These are phyloP conservation scores for Pleurotus sapidus DNA, from an alignment of 768 basidiomycete genomes.

Conservation along the genomic window DNA sequence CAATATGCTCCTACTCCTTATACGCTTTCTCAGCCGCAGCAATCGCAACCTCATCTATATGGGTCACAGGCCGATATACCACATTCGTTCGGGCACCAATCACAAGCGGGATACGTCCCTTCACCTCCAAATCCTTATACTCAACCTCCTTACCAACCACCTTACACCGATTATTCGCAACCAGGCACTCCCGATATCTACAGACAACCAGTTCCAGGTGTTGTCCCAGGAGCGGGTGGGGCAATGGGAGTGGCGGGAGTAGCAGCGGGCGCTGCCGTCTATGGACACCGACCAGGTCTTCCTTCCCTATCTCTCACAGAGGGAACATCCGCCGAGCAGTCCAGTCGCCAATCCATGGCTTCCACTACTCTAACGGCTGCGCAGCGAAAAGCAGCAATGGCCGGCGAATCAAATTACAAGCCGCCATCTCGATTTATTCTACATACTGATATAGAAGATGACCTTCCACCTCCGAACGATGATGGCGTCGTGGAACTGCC, in stretches of 20 bases:
- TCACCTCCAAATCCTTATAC: neutral
- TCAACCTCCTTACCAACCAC: slow-evolving; percentile 5
- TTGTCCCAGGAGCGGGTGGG: neutral
- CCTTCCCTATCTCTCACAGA: slow-evolving; percentile 4
- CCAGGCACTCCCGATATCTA: neutral
- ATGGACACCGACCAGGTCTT: neutral
- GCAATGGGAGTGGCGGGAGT: neutral
- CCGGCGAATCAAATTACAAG: slow-evolving; percentile 38
- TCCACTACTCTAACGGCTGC: slow-evolving; percentile 30
- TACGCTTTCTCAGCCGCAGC: neutral
- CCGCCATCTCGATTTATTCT: slow-evolving; percentile 11
- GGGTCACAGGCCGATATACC: neutral
- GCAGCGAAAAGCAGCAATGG: slow-evolving; percentile 54
- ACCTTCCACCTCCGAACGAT: slow-evolving; percentile 8
- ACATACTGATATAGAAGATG: slow-evolving; percentile 14
- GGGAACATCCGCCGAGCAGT: neutral
- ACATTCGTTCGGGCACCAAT: neutral
- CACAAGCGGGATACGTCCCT: neutral
- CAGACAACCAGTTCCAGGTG: neutral
- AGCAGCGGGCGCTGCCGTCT: neutral
- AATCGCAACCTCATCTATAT: neutral
- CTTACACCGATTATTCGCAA: slow-evolving; percentile 6
- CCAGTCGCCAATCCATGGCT: slow-evolving; percentile 5
- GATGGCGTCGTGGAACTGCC: slow-evolving; percentile 13
- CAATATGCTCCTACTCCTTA: slow-evolving; percentile 1